Evolutionary conservation across 176 grass and related monocot genomes (phyloP).

Genomic region (Cenchrus purpureus): DNA sequence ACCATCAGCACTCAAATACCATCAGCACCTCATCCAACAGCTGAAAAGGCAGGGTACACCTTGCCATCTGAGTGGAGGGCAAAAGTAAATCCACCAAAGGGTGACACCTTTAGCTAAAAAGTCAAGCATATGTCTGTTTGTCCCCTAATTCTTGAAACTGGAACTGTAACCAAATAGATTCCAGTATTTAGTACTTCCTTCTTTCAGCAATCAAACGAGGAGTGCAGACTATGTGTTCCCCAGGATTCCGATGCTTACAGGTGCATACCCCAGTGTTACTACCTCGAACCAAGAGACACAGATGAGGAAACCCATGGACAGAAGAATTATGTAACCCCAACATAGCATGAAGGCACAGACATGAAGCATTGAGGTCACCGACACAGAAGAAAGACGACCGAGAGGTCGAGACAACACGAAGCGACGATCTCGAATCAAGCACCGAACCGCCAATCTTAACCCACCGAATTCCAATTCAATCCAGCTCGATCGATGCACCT

Average conservation of each 20-base stretch:
- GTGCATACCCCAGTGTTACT: background rate
- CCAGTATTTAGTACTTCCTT: background rate
- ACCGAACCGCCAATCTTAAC: background rate
- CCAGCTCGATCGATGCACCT: background rate
- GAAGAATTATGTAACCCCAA: background rate
- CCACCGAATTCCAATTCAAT: background rate
- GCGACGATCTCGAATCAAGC: conserved; percentile 2
- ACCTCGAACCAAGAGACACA: background rate
- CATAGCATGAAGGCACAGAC: background rate
- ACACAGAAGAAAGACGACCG: conserved; percentile 20
- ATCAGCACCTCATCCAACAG: background rate
- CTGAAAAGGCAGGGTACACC: conserved; percentile 4
- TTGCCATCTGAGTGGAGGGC: conserved; percentile 17
- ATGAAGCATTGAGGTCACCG: conserved; percentile 25
- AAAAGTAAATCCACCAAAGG: conserved; percentile 42
- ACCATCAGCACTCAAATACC: conserved; percentile 12
- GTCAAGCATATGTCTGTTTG: conserved; percentile 15
- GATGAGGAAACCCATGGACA: background rate
- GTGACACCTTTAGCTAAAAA: conserved; percentile 40
- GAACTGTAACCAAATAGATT: conserved; percentile 7
- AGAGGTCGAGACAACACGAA: background rate
- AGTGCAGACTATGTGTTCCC: background rate
- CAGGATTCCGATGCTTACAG: background rate
- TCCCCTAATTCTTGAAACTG: conserved; percentile 23
- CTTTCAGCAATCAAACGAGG: background rate